These are phyloP conservation scores for Naegleria gruberi DNA, from an alignment of 208 protist genomes.

Conservation along the genomic window DNA sequence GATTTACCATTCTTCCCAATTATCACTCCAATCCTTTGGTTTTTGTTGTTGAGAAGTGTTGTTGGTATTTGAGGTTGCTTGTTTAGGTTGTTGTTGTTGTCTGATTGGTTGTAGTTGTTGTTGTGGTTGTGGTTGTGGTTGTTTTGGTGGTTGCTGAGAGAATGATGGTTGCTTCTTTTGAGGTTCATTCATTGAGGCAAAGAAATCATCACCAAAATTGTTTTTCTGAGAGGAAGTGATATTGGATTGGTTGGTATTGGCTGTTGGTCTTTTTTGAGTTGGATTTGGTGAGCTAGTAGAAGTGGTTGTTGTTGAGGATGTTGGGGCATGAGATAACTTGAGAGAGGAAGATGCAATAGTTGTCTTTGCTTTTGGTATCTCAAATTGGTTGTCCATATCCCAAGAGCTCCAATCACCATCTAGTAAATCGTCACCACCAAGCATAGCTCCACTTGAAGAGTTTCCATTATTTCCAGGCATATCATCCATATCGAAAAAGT, in stretches of 20 bases:
- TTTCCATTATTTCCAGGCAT: not conserved
- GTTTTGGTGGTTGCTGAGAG: not conserved
- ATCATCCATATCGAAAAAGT: not conserved
- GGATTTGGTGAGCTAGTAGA: no score
- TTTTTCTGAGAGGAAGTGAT: not conserved
- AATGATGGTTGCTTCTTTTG: not conserved
- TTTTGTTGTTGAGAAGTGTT: not conserved
- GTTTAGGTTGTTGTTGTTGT: not conserved
- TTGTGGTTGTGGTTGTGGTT: not conserved
- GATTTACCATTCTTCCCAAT: not conserved
- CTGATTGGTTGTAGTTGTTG: not conserved
- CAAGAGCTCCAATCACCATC: not conserved
- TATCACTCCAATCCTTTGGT: not conserved
- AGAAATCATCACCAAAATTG: not conserved
- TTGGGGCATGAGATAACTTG: not conserved
- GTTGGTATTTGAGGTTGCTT: not conserved
- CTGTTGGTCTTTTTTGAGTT: no score
- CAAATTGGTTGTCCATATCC: not conserved
- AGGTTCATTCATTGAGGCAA: not conserved
- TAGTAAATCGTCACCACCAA: not conserved
- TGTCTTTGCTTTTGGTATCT: not conserved
- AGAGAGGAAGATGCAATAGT: not conserved
- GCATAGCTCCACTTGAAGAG: not conserved
- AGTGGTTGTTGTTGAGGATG: not conserved
- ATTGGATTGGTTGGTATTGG: no score